Evolutionary conservation across 75 land plant genomes (phyloP), one percentile per base, ranked within the genome.

Genomic region (Pinus taeda): DNA sequence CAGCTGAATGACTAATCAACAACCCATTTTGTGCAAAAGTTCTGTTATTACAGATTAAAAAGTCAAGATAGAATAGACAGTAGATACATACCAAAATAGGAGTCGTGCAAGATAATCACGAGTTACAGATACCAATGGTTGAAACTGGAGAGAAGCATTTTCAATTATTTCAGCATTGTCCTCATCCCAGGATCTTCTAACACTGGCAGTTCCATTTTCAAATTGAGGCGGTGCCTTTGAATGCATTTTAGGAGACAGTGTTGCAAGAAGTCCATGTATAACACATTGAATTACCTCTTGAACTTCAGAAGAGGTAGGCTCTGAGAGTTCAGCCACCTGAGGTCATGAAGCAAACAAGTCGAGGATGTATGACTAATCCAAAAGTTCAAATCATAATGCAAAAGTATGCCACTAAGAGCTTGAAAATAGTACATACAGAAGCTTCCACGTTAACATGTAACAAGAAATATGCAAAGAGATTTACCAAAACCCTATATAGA

Each of bases 51-150:
- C 15, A 37, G 55, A 15, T 14, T 64, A 15, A 20, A 39, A 45
- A 57, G 74, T 26, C 39, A 58, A 73, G 33, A 75, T 12, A 70
- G 60, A 55, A 78, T 58, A 61, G 37, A 59, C 61, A 73, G 76
- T 58, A 66, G 37, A 57, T 65, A 75, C 82, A 78, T 66, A 95
- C 98, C 98, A 95, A 86, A 95, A 95, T 2, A 95, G 85, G 12
- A 95, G 87, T 6, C 98, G 92, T 24, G 98, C 98, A 62, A 95
- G 82, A 76, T 95, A 93, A 74, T 95, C 98, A n/a, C 98, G 84
- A 21, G 91, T 77, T 45, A 94, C 84, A 14, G 93, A 85, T 49
- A 92, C 76, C 37, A 86, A 85, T 6, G 98, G 93, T 74, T 93
- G 90, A 64, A 89, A 91, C 12, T 88, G 87, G 62, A 95, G 75